Percentiles rank a stretch among this genome's conserved stretches.
phyloP scores from a whole-genome alignment of 2,329 filamentous ascomycete species.

The Clonostachys rosea region DNA sequence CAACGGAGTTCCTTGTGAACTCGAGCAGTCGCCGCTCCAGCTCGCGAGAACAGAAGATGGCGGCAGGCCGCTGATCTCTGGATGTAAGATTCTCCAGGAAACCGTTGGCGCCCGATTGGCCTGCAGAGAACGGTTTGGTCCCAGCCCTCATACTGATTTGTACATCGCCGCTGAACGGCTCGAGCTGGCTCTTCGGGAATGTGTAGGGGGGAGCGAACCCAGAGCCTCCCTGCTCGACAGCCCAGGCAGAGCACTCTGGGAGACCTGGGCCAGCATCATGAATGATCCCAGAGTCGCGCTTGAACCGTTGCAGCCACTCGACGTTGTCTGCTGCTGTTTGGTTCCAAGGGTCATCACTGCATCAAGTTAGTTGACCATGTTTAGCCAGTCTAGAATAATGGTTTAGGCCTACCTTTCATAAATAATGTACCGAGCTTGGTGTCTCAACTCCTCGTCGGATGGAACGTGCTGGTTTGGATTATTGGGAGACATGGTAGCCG shows the following conservation, averaged over 20 bases:
- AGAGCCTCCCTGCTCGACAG: slow-evolving; percentile 41
- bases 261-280: slow-evolving; percentile 46
- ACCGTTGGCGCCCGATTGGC: slow-evolving; percentile 22
- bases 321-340: slow-evolving; percentile 59
- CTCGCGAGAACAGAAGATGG: slow-evolving; percentile 54
- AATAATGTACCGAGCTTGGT: slow-evolving; percentile 58
- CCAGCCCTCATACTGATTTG: slow-evolving; percentile 12
- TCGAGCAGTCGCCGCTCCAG: slow-evolving; percentile 47
- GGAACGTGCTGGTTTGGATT: slow-evolving; percentile 57
- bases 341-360: slow-evolving; percentile 59
- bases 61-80: slow-evolving; percentile 38
- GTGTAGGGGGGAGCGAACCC: slow-evolving; percentile 53
- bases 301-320: slow-evolving; percentile 61
- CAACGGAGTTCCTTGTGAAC: slow-evolving; percentile 29
- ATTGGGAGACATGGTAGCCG: slow-evolving; percentile 49
- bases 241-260: slow-evolving; percentile 34
- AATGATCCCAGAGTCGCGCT: slow-evolving; percentile 50
- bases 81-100: slow-evolving; percentile 37
- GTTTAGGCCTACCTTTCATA: slow-evolving; percentile 50
- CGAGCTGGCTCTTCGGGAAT: slow-evolving; percentile 31
- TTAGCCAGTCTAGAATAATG: neutral
- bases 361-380: slow-evolving; percentile 8
- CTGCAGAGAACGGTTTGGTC: neutral
- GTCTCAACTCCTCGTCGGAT: slow-evolving; percentile 57
- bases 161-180: slow-evolving; percentile 23